phyloP scores from a whole-genome alignment of 768 basidiomycete genomes.

The Aureoboletus auriporus region DNA sequence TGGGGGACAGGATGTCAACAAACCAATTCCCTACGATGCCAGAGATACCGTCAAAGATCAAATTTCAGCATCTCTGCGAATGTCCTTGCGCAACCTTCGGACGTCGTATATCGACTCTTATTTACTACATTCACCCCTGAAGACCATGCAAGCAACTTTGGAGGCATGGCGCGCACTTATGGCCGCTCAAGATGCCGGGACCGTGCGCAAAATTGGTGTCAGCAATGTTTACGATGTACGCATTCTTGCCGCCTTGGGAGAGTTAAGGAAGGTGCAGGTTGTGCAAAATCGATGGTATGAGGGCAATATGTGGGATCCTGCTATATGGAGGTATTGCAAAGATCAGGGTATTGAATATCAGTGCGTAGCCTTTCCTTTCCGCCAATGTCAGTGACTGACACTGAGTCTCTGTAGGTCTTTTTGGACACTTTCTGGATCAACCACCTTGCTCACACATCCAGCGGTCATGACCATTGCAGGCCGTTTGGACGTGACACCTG shows the following conservation, averaged over 20 bases:
- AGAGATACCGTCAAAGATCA: conserved; percentile 50
- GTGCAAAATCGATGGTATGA: conserved; percentile 88
- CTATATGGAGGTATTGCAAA: conserved; percentile 61
- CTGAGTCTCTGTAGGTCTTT: conserved; percentile 53
- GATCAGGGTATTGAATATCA: conserved; percentile 67
- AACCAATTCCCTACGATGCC: conserved; percentile 73
- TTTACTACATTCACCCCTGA: conserved; percentile 73
- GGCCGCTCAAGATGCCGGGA: conserved; percentile 59
- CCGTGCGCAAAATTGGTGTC: conserved; percentile 62
- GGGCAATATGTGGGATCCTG: conserved; percentile 70
- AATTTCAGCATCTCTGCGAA: conserved; percentile 56
- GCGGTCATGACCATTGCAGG: conserved; percentile 42
- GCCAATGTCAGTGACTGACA: neutral
- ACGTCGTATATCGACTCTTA: conserved; percentile 77
- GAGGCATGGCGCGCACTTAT: conserved; percentile 68
- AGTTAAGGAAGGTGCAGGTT: conserved; percentile 57
- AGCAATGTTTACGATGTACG: conserved; percentile 72
- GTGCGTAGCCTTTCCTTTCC: conserved; percentile 33
- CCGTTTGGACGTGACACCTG: conserved; percentile 49
- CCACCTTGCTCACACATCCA: conserved; percentile 51
- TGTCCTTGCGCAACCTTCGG: conserved; percentile 63
- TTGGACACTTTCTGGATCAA: conserved; percentile 84
- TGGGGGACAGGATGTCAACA: conserved; percentile 62
- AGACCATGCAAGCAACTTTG: conserved; percentile 52
- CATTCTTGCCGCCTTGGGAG: conserved; percentile 49